Conservation (phyloP, 192 early-diverging fungal species). For the Entomortierella lignicola region DNA sequence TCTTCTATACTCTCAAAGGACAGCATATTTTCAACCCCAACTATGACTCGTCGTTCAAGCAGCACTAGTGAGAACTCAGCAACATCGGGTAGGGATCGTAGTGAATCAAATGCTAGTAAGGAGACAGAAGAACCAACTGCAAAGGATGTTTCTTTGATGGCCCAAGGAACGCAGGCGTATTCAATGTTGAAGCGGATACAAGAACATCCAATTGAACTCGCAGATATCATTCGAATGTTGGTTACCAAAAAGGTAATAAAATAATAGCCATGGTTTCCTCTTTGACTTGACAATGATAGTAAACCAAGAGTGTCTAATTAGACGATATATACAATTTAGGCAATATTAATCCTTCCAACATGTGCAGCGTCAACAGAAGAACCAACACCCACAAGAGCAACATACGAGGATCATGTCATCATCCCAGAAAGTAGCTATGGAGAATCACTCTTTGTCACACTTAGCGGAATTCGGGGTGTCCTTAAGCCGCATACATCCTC, state of each 20-base stretch:
- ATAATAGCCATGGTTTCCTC: no score
- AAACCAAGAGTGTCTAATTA: background rate
- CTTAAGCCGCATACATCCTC: constrained; percentile 38
- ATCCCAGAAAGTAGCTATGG: constrained; percentile 45
- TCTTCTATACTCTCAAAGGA: constrained; percentile 38
- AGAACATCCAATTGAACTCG: constrained; percentile 50
- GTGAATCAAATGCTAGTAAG: constrained; percentile 14
- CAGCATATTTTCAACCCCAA: constrained; percentile 27
- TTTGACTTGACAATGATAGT: no score
- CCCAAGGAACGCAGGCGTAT: constrained; percentile 42
- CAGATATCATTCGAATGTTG: constrained; percentile 44
- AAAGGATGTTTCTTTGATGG: constrained; percentile 44
- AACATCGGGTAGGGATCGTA: constrained; percentile 9
- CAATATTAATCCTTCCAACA: constrained; percentile 44
- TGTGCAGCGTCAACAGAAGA: constrained; percentile 27
- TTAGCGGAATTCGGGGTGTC: constrained; percentile 45
- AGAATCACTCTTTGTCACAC: constrained; percentile 45
- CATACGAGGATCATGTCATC: constrained; percentile 46
- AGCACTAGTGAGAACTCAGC: constrained; percentile 9
- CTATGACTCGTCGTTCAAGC: constrained; percentile 8
- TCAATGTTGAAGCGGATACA: constrained; percentile 40
- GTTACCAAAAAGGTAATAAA: constrained; percentile 41
- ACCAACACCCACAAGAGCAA: constrained; percentile 6
- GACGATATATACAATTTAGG: constrained; percentile 8
- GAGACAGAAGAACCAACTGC: constrained; percentile 42